A percentile compares a stretch with the other conserved stretches of the same genome.
These are phyloP conservation scores for Claviceps spartinae DNA, from an alignment of 2,329 filamentous ascomycete species.

Conservation along the genomic window DNA sequence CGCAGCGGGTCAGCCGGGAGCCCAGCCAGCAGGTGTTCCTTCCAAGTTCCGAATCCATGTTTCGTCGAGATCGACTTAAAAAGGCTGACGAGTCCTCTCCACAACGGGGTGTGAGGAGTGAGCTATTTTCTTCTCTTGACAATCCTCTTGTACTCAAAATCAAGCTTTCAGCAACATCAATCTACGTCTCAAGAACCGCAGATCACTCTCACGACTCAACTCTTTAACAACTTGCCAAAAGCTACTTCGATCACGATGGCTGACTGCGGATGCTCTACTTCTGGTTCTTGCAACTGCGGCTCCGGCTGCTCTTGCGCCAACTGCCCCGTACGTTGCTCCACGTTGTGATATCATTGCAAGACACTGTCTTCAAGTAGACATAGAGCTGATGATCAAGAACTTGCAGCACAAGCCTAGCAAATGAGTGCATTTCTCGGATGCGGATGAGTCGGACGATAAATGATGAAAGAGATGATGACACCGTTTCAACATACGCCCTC, in stretches of 20 bases:
- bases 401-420: background rate
- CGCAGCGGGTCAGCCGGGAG: background rate
- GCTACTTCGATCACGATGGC: constrained; percentile 21
- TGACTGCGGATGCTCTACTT: constrained; percentile 27
- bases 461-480: too few species aligned
- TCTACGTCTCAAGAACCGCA: background rate
- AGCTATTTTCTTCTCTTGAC: too few species aligned
- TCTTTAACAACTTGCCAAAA: background rate
- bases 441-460: too few species aligned
- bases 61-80: background rate
- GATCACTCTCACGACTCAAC: background rate
- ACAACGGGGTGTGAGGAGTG: background rate
- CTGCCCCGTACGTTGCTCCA: constrained; percentile 26
- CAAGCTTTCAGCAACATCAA: background rate
- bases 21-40: background rate
- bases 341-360: too few species aligned
- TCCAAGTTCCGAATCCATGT: background rate
- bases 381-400: background rate
- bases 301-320: constrained; percentile 26
- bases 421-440: background rate
- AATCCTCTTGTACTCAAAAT: background rate
- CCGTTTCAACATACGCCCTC: too few species aligned
- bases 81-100: background rate
- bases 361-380: background rate
- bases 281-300: constrained; percentile 29